Evolutionary conservation across 78 protist species (phyloP).

Genomic region (Dictyostelium capitatum): DNA sequence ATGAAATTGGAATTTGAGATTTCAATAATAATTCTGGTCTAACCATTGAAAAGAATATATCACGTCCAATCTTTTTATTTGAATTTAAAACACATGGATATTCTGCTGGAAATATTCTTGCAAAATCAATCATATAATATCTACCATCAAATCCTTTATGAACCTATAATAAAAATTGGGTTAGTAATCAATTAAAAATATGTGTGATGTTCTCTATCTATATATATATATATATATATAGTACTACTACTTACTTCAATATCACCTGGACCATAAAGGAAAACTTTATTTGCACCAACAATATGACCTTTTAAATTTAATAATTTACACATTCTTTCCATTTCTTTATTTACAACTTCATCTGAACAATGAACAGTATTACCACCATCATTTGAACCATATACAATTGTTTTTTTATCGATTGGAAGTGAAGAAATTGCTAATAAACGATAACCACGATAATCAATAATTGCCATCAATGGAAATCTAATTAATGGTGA

Average conservation of each 20-base stretch:
- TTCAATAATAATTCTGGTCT: constrained; percentile 51
- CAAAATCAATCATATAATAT: constrained; percentile 77
- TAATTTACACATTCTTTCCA: constrained; percentile 32
- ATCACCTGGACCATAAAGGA: constrained; percentile 77
- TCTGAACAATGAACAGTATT: constrained; percentile 29
- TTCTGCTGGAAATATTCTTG: constrained; percentile 58
- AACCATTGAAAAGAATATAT: constrained; percentile 63
- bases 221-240: too few species aligned
- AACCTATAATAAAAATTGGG: too few species aligned
- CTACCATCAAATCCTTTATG: constrained; percentile 55
- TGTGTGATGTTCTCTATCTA: constrained; percentile 21
- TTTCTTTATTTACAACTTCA: constrained; percentile 12
- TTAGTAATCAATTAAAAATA: constrained; percentile 7
- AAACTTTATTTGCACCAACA: constrained; percentile 15
- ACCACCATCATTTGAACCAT: constrained; percentile 83
- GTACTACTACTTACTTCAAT: constrained; percentile 19
- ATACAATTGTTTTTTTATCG: constrained; percentile 56
- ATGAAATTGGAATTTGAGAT: neutral
- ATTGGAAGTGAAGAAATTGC: constrained; percentile 70
- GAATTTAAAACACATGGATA: constrained; percentile 17
- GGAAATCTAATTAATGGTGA: constrained; percentile 51
- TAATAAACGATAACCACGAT: constrained; percentile 47
- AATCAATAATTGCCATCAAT: constrained; percentile 71
- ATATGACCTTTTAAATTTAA: constrained; percentile 52
- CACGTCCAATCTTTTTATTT: constrained; percentile 55